Conservation (phyloP, 2,329 filamentous ascomycete species). For the Ophiocordyceps australis region DNA sequence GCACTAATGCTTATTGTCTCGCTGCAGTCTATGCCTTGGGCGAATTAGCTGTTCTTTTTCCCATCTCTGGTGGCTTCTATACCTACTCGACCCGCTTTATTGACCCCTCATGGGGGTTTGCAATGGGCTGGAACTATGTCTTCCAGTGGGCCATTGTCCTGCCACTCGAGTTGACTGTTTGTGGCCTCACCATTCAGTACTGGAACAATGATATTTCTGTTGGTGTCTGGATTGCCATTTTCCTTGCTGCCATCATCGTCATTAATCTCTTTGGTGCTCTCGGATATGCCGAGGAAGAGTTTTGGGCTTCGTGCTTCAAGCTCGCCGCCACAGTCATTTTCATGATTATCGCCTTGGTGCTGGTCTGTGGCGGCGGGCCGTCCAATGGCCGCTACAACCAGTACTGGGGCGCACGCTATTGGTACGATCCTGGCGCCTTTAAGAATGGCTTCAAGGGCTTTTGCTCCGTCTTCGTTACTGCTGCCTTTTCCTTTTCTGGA, state of each 20-base stretch:
- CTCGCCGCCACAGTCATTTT: slow-evolving; percentile 35
- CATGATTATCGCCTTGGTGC: slow-evolving; percentile 22
- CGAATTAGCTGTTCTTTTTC: slow-evolving; percentile 38
- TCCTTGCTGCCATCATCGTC: slow-evolving; percentile 23
- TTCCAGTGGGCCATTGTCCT: slow-evolving; percentile 28
- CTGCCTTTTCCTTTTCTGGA: slow-evolving; percentile 49
- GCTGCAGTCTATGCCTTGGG: slow-evolving; percentile 32
- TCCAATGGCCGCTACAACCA: slow-evolving; percentile 17
- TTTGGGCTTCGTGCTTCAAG: slow-evolving; percentile 31
- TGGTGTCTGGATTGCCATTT: slow-evolving; percentile 31
- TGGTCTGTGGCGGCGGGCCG: slow-evolving; percentile 35
- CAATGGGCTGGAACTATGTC: slow-evolving; percentile 31
- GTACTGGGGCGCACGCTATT: slow-evolving; percentile 20
- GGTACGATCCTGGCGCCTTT: slow-evolving; percentile 30
- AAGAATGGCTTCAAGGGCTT: slow-evolving; percentile 52
- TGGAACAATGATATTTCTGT: slow-evolving; percentile 26
- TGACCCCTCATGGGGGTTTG: slow-evolving; percentile 37
- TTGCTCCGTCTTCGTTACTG: slow-evolving; percentile 48
- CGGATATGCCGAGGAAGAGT: slow-evolving; percentile 33
- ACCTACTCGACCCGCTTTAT: slow-evolving; percentile 40
- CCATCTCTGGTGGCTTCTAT: slow-evolving; percentile 40
- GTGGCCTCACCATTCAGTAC: slow-evolving; percentile 28
- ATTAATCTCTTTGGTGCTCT: slow-evolving; percentile 32
- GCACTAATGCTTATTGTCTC: not conserved
- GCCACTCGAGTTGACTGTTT: slow-evolving; percentile 28